Evolutionary conservation across 208 protist genomes (phyloP), one percentile per base, ranked within the genome.

Genomic region (Trypanosoma platydactyli): DNA sequence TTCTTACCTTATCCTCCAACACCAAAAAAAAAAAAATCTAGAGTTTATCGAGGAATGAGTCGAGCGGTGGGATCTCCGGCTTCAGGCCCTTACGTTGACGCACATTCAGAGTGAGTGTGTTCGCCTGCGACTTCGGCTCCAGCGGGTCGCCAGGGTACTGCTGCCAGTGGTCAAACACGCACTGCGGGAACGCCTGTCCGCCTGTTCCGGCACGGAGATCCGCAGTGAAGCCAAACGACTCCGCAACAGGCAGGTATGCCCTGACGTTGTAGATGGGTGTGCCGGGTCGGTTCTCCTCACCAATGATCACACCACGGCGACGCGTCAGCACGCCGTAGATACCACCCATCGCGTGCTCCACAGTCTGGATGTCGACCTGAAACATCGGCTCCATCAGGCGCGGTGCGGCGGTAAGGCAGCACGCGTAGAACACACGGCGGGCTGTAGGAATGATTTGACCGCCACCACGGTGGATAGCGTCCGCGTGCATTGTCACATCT

Each of bases 151-250:
- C 95, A 22, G 57, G 50, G 61, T 99, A 83, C 18, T 93, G 61
- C 67, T 89, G 72, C 96, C 98, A 99, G 91, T 99, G 98, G 81
- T 99, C 95, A 72, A 99, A 99, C 9, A 99, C 94, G 69, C 96
- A 98, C 89, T 99, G 98, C 54, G 98, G 97, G 79, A 90, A 88
- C 22, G 83, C 83, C 70, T 99, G 84, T 60, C 98, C 98, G 35
- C 83, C 88, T 24, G 99, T 99, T 50, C 88, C 73, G 24, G 92
- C 68, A 73, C 98, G 94, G 3, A 99, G 94, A 64, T 98, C 98
- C 35, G 89, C 86, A 57, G 95, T 99, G 71, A 94, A 84, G 66
- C 97, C 98, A 88, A 99, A 99, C 13, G 98, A 99, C 84, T 99
- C 98, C 25, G 89, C 82, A 55, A 99, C 98, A 33, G 99, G 98